Evolutionary conservation across 2,329 filamentous ascomycete genomes (phyloP), one percentile per base, ranked within the genome.

Genomic region (Penicillium expansum): DNA sequence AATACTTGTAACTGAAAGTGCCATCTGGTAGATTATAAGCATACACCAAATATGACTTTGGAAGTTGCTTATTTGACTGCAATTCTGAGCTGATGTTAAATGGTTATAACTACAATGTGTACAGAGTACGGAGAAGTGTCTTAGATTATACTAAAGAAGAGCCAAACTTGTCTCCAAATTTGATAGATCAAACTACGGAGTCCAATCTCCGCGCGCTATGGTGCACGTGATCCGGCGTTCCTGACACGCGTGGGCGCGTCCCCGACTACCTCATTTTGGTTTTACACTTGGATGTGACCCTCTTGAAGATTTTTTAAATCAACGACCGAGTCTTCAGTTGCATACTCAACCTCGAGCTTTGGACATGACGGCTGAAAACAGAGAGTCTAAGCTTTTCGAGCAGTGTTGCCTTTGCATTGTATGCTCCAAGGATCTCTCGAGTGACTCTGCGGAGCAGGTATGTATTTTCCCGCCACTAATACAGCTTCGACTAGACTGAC

Each of bases 341-440:
- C 38, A 44, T 33, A 44, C 24, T 18, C 6, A 32, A 16, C 37
- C 5, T 7, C 3, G 38, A 22, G 3, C 5, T 24, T 37, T 39
- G 53, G 35, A 59, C 55, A 74, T 75, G 69, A 66, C 61, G 48
- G 64, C 63, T 27, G 61, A 56, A 43, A 63, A 65, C 11, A 64
- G 64, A 33, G 70, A 67, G 48, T 56, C 65, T 32, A 71, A 67
- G 53, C 71, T 80, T 52, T 80, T 81, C 57, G 70, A 72, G 16
- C 76, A 79, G 60, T 77, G 77, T 64, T 72, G 71, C 48, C 71
- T 80, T 60, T 78, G 76, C 58, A 76, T 81, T 41, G 69, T 81
- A 44, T 73, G 72, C 62, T 77, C 75, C 8, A 72, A 73, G 16
- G 65, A 69, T n/a, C 67, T 81, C 3, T 59, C 67, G 18, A 62